A percentile compares a stretch with the other conserved stretches of the same genome.
These are phyloP conservation scores for Taiozyma onychis DNA, from an alignment of 1,139 yeast genomes.

Conservation along the genomic window DNA sequence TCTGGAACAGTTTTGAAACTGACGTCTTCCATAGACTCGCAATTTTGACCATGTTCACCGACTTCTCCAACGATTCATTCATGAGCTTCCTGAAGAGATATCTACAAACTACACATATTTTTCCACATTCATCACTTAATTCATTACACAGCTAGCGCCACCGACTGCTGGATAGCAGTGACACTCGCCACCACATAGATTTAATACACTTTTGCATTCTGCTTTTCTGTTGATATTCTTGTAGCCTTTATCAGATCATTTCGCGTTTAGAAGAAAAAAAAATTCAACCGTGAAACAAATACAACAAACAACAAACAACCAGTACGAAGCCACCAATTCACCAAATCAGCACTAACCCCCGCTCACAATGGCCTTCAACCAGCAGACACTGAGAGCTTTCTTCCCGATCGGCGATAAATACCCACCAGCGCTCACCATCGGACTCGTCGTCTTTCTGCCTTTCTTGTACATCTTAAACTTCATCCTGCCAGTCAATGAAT, in stretches of 20 bases:
- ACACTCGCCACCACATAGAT: neutral
- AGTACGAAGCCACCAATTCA: no score
- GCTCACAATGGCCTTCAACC: neutral
- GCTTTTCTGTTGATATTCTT: no score
- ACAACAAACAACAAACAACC: no score
- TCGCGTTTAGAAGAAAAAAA: no score
- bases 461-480: conserved; percentile 33
- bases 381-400: neutral
- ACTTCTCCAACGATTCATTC: conserved; percentile 15
- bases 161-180: neutral
- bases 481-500: conserved; percentile 29
- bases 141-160: neutral
- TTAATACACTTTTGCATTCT: no score
- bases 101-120: neutral
- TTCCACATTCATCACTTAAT: neutral
- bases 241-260: no score
- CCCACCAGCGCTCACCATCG: conserved; percentile 66
- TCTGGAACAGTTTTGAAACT: conserved; percentile 14
- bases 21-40: conserved; percentile 10
- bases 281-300: no score
- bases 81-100: conserved; percentile 11
- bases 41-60: conserved; percentile 5
- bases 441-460: conserved; percentile 51
- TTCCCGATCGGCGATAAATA: neutral
- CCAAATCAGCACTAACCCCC: no score